Evolutionary conservation across 768 basidiomycete species (phyloP).

Genomic region (Mycena pura): DNA sequence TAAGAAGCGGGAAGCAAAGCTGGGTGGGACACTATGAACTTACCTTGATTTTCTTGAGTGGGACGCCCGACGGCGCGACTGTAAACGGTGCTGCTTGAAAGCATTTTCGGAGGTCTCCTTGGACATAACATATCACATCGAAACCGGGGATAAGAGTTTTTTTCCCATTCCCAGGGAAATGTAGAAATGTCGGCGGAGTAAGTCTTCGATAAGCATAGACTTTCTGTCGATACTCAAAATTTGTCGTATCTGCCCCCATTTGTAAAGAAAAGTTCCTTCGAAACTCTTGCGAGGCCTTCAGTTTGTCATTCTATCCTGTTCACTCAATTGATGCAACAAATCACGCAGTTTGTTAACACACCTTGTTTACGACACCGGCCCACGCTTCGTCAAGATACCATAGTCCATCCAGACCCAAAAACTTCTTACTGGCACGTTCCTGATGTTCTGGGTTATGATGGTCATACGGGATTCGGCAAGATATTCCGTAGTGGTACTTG

Average conservation of each 20-base stretch:
- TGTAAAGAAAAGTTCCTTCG: background rate
- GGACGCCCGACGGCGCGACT: background rate
- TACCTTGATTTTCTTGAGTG: background rate
- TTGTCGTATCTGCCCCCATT: background rate
- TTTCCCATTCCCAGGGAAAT: slow-evolving; percentile 19
- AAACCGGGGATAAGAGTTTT: slow-evolving; percentile 23
- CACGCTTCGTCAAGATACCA: slow-evolving; percentile 22
- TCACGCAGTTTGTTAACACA: background rate
- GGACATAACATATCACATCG: slow-evolving; percentile 22
- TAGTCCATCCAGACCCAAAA: slow-evolving; percentile 6
- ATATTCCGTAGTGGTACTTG: slow-evolving; percentile 34
- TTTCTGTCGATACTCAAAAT: background rate
- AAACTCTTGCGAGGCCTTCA: slow-evolving; percentile 14
- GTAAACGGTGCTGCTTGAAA: background rate
- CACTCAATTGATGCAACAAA: background rate
- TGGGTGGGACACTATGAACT: background rate
- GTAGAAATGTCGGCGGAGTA: slow-evolving; percentile 14
- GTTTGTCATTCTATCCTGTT: slow-evolving; percentile 15
- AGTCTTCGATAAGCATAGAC: slow-evolving; percentile 26
- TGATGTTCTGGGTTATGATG: slow-evolving; percentile 5
- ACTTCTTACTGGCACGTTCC: slow-evolving; percentile 8
- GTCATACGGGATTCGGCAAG: slow-evolving; percentile 12
- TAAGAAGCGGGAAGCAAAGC: background rate
- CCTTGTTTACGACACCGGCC: slow-evolving; percentile 34
- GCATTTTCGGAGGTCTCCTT: slow-evolving; percentile 10